Evolutionary conservation across 129 eudicot species (phyloP), one percentile per base, ranked within the genome.

Genomic region (Glebionis coronaria): DNA sequence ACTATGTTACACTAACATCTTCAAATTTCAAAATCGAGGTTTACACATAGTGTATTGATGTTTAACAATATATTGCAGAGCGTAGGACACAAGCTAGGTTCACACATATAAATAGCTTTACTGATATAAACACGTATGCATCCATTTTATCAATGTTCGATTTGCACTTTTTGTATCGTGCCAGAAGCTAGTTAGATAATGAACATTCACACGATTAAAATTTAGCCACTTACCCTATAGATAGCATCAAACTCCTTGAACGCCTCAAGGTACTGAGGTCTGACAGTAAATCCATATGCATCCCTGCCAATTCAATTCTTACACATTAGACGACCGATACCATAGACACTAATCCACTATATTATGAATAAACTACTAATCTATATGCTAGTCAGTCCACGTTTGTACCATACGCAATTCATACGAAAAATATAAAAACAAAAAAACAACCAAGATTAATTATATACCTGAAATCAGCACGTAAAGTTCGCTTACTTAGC

Each of bases 211-310:
- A 50, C 9, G 15, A 14, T 57, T n/a, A 47, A 13, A 28, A 67
- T 44, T 75, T 75, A 91, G 95, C 90, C 83, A 63, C 51, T 78
- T 77, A 91, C 97, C 93, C 83, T 87, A 67, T 91, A 91, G 60
- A 93, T 89, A 56, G 20, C 19, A 58, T 82, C 81, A 57, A 88
- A 93, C 82, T 93, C 96, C 65, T 77, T 79, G 71, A 70, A 93
- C 40, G 90, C 72, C 55, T 93, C 91, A 66, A 82, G 85, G 76
- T 93, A 89, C 65, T 93, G 96, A 67, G 98, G 96, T 76, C 96
- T 88, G 80, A 93, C 87, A 77, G 88, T 84, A 81, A 93, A 93
- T 71, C 98, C 98, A 82, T 93, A 93, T 52, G 96, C 81, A 82
- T 93, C 97, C 93, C 97, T 91, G 90, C 56, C 13, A 62, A 71